Percentiles rank a stretch among this genome's conserved stretches.
phyloP scores from a whole-genome alignment of 2,329 filamentous ascomycete genomes.

The Penicillium vulpinum region DNA sequence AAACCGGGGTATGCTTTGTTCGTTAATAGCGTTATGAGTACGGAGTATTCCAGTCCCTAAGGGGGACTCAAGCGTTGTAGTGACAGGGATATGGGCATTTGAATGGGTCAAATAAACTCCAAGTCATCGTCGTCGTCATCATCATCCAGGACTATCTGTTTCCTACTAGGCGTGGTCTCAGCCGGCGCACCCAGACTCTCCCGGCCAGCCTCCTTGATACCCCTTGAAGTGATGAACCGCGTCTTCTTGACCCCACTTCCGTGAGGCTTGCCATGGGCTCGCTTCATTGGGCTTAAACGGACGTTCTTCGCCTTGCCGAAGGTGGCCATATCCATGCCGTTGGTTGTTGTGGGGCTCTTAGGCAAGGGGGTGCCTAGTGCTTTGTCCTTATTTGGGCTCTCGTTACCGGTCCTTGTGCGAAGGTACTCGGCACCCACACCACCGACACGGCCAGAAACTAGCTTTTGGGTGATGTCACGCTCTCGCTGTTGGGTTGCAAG shows the following conservation, averaged over 20 bases:
- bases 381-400: conserved; percentile 16
- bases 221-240: conserved; percentile 74
- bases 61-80: neutral
- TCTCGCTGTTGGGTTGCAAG: conserved; percentile 47
- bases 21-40: conserved; percentile 17
- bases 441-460: conserved; percentile 36
- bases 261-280: conserved; percentile 36
- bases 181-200: conserved; percentile 63
- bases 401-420: conserved; percentile 35
- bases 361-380: conserved; percentile 10
- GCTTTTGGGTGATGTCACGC: conserved; percentile 46
- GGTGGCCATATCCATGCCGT: conserved; percentile 25
- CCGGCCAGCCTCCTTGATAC: conserved; percentile 73
- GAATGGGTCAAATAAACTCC: conserved; percentile 43
- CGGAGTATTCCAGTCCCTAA: neutral
- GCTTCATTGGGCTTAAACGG: conserved; percentile 44
- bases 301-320: conserved; percentile 42
- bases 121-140: conserved; percentile 54
- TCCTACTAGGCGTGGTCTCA: conserved; percentile 35
- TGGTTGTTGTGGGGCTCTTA: conserved; percentile 10
- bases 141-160: conserved; percentile 41
- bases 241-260: conserved; percentile 62
- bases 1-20: conserved; percentile 12
- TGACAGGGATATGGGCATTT: neutral
- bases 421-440: conserved; percentile 49